Evolutionary conservation across 1,284 basidiomycete genomes (phyloP).

Genomic region (Ganoderma meredithae): DNA sequence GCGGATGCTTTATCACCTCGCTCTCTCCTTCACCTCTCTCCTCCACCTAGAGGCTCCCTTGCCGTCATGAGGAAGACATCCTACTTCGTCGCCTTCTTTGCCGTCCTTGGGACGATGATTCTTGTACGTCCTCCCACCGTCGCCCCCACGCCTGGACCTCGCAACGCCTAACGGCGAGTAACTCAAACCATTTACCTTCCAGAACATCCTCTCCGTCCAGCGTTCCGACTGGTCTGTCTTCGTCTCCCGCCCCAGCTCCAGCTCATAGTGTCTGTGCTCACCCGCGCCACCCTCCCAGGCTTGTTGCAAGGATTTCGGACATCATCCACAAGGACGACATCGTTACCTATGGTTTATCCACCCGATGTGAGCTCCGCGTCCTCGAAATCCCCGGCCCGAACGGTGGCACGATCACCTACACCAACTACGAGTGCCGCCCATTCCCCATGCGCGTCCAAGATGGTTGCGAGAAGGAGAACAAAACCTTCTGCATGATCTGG

Average conservation of each 20-base stretch:
- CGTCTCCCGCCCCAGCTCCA: constrained; percentile 4
- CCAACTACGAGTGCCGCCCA: constrained; percentile 64
- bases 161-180: neutral
- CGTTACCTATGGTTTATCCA: constrained; percentile 63
- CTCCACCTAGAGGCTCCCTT: neutral
- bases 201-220: constrained; percentile 67
- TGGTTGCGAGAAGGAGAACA: constrained; percentile 67
- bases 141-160: constrained; percentile 5
- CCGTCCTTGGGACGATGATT: constrained; percentile 55
- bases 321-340: constrained; percentile 55
- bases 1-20: constrained; percentile 8
- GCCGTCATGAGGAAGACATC: constrained; percentile 66
- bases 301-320: constrained; percentile 59
- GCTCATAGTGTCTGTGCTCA: constrained; percentile 23
- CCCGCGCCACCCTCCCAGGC: constrained; percentile 50
- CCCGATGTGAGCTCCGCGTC: constrained; percentile 62
- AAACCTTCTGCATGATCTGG: constrained; percentile 71
- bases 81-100: constrained; percentile 65
- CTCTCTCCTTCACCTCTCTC: neutral
- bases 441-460: constrained; percentile 72
- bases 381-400: constrained; percentile 57
- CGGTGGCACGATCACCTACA: constrained; percentile 55
- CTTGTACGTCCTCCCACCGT: constrained; percentile 53
- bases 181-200: constrained; percentile 14
- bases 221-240: constrained; percentile 68